Evolutionary conservation across 1,284 basidiomycete species (phyloP).

Genomic region (Retiboletus flavoniger): DNA sequence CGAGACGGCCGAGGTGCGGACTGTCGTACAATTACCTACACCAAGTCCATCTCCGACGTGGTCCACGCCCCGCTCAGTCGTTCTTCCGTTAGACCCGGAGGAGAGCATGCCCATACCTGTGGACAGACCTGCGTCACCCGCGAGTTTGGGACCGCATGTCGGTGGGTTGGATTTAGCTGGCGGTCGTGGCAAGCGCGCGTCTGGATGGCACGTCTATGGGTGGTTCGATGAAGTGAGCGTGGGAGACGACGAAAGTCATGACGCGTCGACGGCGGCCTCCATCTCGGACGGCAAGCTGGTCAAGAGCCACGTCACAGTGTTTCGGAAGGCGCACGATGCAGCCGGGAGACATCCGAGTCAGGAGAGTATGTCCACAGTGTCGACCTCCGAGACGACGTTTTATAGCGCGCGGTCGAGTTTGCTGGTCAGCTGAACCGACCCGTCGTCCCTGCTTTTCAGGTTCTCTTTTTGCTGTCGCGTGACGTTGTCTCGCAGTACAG

Average conservation of each 20-base stretch:
- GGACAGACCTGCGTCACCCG: conserved; percentile 18
- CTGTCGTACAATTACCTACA: conserved; percentile 24
- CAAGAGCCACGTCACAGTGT: conserved; percentile 18
- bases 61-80: conserved; percentile 2
- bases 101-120: not conserved
- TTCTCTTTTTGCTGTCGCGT: not conserved
- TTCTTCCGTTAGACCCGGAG: conserved; percentile 10
- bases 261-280: not conserved
- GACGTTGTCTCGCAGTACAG: not conserved
- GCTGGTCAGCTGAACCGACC: conserved; percentile 11
- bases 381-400: conserved; percentile 27
- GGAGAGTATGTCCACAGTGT: conserved; percentile 27
- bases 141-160: conserved; percentile 28
- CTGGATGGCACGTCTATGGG: conserved; percentile 34
- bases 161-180: conserved; percentile 33
- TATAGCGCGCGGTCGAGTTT: conserved; percentile 35
- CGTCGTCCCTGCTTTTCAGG: not conserved
- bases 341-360: conserved; percentile 23
- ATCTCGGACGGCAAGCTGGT: not conserved
- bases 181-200: conserved; percentile 33
- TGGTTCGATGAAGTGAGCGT: conserved; percentile 31
- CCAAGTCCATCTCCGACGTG: conserved; percentile 30
- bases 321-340: conserved; percentile 11
- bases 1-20: not conserved
- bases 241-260: not conserved